Base-by-base conservation (phyloP, 768 basidiomycete genomes). In the Mycena amicta region DNA sequence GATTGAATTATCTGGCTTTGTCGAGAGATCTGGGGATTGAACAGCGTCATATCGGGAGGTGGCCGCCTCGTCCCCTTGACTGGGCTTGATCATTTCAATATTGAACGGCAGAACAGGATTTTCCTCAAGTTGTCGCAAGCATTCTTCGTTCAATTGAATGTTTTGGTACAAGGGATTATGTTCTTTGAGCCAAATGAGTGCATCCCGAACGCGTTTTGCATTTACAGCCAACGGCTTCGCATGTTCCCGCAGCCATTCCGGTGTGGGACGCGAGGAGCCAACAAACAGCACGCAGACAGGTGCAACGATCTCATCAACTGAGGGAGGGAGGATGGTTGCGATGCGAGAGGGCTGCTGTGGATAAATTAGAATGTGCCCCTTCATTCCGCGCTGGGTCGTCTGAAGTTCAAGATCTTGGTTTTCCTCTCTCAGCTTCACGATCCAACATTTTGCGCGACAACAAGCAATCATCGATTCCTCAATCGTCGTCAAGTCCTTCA, bases 331-430 rank as follows among this genome's bases (percentile, higher is more conserved):
- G 8, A 50, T 41, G 5, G 49, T 27, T 2, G 49, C 55, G 16
- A 56, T 4, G 22, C 41, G 37, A 2, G 56, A 57, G 1, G 56
- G 56, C 16, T 56, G 33, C 15, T 56, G 54, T 1, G 54, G 54
- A 26, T 55, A 55, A 18, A 55, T 49, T n/a, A 55, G 39, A 2
- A 55, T 37, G 28, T 55, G 54, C 1, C 54, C 54, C 27, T 55
- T 55, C 22, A 55, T 39, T 2, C 45, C 54, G 2, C 54, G 54
- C 22, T 55, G 54, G 1, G 45, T 33, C 59, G 20, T 15, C 37
- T 1, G 15, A 72, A 52, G 2, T 75, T 41, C 20, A 56, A 63
- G 5, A 13, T 43, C 53, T 30, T 55, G 55, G 27, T 55, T 55
- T 47, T 55, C 53, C 39, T 55, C 53, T 26, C 25, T n/a, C 1